Percentiles rank a stretch among this genome's conserved stretches.
Evolutionary conservation across 768 basidiomycete species (phyloP).

Genomic region (Nidularia sp.): DNA sequence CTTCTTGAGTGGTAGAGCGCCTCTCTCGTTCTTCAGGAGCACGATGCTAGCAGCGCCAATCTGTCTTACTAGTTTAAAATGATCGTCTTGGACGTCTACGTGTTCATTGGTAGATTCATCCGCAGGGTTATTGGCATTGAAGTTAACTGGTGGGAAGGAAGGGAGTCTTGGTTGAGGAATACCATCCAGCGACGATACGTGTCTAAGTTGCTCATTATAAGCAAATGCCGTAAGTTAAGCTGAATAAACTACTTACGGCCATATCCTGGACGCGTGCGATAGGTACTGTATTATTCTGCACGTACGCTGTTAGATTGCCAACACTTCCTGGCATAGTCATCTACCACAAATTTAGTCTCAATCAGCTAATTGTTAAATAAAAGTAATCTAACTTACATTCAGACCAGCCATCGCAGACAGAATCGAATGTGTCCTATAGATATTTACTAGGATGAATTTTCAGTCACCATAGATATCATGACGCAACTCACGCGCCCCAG

Average conservation of each 20-base stretch:
- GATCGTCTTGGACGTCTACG: conserved; percentile 56
- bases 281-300: no score
- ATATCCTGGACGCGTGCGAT: conserved; percentile 41
- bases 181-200: no score
- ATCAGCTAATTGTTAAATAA: neutral
- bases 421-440: conserved; percentile 35
- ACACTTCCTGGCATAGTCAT: conserved; percentile 74
- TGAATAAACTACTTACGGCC: no score
- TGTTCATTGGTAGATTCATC: conserved; percentile 33
- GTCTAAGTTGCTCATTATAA: no score
- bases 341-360: conserved; percentile 19
- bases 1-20: conserved; percentile 39
- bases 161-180: conserved; percentile 53
- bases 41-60: conserved; percentile 63
- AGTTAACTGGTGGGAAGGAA: conserved; percentile 58
- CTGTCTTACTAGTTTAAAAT: conserved; percentile 50
- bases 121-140: conserved; percentile 48
- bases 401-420: conserved; percentile 55
- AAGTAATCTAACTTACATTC: conserved; percentile 36
- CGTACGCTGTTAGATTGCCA: no score
- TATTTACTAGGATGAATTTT: no score
- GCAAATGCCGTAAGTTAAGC: no score
- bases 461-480: no score
- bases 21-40: conserved; percentile 54
- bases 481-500: no score